Base-by-base conservation (phyloP, 1,284 basidiomycete genomes). In the Malassezia yamatoensis region DNA sequence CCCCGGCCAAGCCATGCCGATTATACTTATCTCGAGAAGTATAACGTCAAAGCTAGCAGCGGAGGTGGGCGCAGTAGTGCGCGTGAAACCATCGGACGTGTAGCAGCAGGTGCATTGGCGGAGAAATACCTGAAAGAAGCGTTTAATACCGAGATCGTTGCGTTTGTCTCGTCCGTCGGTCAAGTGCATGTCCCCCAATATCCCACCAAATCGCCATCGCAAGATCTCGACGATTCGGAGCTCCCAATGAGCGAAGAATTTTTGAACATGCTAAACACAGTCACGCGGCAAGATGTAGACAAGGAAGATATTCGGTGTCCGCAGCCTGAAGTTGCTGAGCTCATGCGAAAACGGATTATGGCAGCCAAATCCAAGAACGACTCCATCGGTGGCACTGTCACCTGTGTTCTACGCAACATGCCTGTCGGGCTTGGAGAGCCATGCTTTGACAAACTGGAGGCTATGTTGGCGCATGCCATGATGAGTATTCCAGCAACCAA, bases 401-500 rank as follows among this genome's bases (percentile, higher is more conserved):
- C 90, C 51, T 98, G 94, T 76, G 87, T 98, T 39, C 88, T 99
- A 70, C 86, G 93, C 51, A 83, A 85, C 62, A 83, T 87, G 6
- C 91, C 94, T 39, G 78, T 85, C 16, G 94, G 94, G 2, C 82
- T 98, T 36, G 94, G 94, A 53, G 94, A 98, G 77, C 94, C 94
- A 43, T 87, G 89, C 55, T 98, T 99, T 76, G 91, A 99, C 81
- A 98, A 98, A 79, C 85, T 98, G 74, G 94, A 96, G 77, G 94
- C 94, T 34, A 83, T 85, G 66, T 84, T 99, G 57, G 94, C 83
- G 3, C 94, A 98, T 75, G 94, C 94, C 15, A 98, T 99, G 91
- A 82, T 99, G 55, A 91, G 88, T 59, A 96, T 98, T 71, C 94
- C 94, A 34, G 93, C 94, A 7, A 98, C 94, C 55, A 99, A 99